Conservation (phyloP, 306 rosid genomes). For the Prunus fruticosa region DNA sequence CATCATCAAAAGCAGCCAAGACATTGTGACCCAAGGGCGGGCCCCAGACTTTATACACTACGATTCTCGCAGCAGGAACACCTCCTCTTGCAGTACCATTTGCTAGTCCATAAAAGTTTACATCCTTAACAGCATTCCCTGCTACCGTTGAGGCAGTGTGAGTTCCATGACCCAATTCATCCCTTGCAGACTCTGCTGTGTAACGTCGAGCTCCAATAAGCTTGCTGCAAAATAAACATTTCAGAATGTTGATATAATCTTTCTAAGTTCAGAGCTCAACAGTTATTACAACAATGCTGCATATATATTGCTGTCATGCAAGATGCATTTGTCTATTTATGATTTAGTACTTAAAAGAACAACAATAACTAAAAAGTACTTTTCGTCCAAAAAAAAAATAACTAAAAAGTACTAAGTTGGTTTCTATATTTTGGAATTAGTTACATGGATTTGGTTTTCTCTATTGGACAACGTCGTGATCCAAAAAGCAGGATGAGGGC, state of each 20-base stretch:
- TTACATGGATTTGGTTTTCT: too few species aligned
- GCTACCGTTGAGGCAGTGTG: constrained; percentile 35
- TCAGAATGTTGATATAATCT: background rate
- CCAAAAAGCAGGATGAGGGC: too few species aligned
- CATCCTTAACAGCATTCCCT: constrained; percentile 17
- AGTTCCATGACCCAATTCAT: constrained; percentile 26
- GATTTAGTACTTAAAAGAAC: too few species aligned
- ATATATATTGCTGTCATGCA: too few species aligned
- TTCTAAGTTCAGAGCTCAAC: background rate
- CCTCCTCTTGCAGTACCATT: constrained; percentile 39
- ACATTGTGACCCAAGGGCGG: background rate
- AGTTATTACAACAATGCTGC: background rate
- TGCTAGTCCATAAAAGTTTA: constrained; percentile 5
- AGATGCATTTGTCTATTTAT: too few species aligned
- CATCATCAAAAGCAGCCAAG: constrained; percentile 55
- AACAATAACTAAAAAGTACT: too few species aligned
- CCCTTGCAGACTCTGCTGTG: constrained; percentile 11
- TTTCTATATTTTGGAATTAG: too few species aligned
- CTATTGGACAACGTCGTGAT: too few species aligned
- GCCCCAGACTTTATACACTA: constrained; percentile 22
- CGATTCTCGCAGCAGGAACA: constrained; percentile 32
- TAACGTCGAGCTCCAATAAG: constrained; percentile 24
- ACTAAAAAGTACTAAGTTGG: too few species aligned
- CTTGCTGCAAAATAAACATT: constrained; percentile 17
- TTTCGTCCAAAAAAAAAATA: too few species aligned